Evolutionary conservation across 2,329 filamentous ascomycete species (phyloP), one percentile per base, ranked within the genome.

Genomic region (Lanzia echinophila): DNA sequence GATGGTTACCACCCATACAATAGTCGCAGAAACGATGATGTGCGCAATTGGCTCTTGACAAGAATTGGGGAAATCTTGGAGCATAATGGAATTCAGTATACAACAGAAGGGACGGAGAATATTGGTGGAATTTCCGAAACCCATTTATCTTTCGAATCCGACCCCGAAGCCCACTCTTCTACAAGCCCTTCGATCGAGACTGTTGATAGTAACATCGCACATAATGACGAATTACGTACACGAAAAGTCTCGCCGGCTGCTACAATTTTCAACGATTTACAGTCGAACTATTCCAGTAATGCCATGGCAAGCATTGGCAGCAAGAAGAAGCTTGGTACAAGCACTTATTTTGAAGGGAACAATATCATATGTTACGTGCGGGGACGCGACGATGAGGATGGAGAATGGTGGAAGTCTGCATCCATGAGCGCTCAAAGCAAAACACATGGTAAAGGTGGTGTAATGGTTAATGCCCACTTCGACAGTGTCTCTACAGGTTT

Each of bases 401-500:
- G 84, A 8, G 76, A 82, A 42, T 95, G 88, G 87, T 95, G 87
- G 88, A 75, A 77, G 33, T 69, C 68, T 43, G 66, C 61, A 36
- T 62, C 65, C 41, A 12, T 36, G 2, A 49, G 34, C 31, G 17
- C 50, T 3, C 52, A 69, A 41, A 70, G 72, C 54, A 73, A 73
- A 58, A 75, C 76, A 20, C 76, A 77, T 57, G 78, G 79, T 8
- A 81, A 82, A 57, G 87, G 88, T 17, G 89, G 90, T 32, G 90
- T 96, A 17, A 78, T 99, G 43, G 87, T 97, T 61, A 97, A 96
- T 68, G 91, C 92, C 17, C 94, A 97, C 68, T 96, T 94, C 67
- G 94, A 61, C 53, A 91, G 87, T 55, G 94, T 97, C 6, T 88
- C 90, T 13, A 95, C 90, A 2, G 91, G 90, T 1, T 96, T 84